Conservation (phyloP, 1,284 basidiomycete genomes). For the Phellopilus nigrolimitatus region DNA sequence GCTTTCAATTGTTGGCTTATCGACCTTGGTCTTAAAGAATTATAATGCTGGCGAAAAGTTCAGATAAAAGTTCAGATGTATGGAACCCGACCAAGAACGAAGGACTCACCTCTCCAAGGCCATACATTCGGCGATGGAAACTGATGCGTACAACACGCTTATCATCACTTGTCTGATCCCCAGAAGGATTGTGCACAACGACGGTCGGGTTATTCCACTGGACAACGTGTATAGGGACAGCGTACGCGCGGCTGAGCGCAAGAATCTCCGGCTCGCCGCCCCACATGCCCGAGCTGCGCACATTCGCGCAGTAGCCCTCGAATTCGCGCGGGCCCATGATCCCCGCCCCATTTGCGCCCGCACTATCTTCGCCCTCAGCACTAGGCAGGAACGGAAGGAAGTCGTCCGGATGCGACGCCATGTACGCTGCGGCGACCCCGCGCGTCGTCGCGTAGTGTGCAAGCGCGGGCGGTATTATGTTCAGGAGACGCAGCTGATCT, state of each 20-base stretch:
- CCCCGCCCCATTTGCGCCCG: constrained; percentile 62
- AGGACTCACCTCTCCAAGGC: constrained; percentile 80
- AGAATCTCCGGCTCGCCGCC: constrained; percentile 97
- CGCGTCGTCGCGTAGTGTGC: constrained; percentile 63
- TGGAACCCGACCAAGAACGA: neutral
- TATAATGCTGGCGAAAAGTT: constrained; percentile 68
- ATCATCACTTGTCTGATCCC: constrained; percentile 32
- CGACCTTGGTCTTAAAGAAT: constrained; percentile 64
- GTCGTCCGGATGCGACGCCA: constrained; percentile 80
- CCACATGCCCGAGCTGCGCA: constrained; percentile 87
- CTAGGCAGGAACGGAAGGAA: constrained; percentile 94
- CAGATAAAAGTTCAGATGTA: neutral
- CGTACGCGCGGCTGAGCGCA: constrained; percentile 82
- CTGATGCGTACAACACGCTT: constrained; percentile 68
- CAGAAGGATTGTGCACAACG: constrained; percentile 71
- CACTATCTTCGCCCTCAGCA: constrained; percentile 69
- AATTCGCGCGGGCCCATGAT: constrained; percentile 73
- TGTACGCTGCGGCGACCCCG: constrained; percentile 74
- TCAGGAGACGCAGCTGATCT: constrained; percentile 74
- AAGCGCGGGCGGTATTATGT: constrained; percentile 49
- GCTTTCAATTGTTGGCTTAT: constrained; percentile 9
- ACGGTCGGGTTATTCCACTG: constrained; percentile 80
- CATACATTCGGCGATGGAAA: constrained; percentile 90
- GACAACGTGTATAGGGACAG: constrained; percentile 87
- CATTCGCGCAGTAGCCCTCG: constrained; percentile 71